A percentile compares a stretch with the other conserved stretches of the same genome.
phyloP scores from a whole-genome alignment of 345 rosid genomes.

The Rhodamnia rubescens region DNA sequence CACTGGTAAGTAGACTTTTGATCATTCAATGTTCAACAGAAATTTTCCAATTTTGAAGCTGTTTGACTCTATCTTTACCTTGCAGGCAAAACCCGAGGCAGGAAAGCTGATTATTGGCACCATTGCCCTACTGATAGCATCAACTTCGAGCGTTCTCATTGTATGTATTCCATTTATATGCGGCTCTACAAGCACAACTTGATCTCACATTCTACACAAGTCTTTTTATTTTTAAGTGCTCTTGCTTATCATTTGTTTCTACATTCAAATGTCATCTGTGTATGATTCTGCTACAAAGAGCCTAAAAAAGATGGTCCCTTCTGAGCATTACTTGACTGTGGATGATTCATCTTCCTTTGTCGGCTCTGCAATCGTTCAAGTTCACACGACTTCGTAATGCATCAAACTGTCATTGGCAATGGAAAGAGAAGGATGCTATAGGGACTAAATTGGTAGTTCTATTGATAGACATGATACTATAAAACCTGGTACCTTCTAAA shows the following conservation, averaged over 20 bases:
- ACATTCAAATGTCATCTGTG: neutral
- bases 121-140: constrained; percentile 59
- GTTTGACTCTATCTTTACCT: neutral
- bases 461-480: neutral
- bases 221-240: neutral
- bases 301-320: neutral
- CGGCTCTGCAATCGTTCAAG: neutral
- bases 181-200: neutral
- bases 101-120: constrained; percentile 64
- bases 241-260: neutral
- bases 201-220: neutral
- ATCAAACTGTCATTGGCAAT: neutral
- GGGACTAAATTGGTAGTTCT: neutral
- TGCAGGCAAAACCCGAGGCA: constrained; percentile 77
- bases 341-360: neutral
- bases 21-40: neutral
- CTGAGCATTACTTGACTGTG: neutral
- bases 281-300: neutral
- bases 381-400: neutral
- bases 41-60: neutral
- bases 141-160: constrained; percentile 60
- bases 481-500: neutral
- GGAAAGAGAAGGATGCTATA: neutral
- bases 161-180: constrained; percentile 20
- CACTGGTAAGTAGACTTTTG: constrained; percentile 40